Evolutionary conservation across 441 rosid genomes (phyloP), one percentile per base, ranked within the genome.

Genomic region (Cnidoscolus chayamansa): DNA sequence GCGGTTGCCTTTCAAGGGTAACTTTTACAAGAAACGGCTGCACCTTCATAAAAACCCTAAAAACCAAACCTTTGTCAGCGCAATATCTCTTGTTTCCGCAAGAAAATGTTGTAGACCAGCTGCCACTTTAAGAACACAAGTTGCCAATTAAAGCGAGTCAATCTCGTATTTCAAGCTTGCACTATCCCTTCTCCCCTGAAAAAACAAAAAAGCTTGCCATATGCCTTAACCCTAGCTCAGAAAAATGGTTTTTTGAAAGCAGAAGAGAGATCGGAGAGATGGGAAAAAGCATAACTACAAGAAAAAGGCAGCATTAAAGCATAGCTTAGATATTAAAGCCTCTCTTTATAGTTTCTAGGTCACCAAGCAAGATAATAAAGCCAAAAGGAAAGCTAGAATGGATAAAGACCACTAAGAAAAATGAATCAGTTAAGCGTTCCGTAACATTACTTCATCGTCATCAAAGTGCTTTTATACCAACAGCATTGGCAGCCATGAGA

Each of bases 1-100:
- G 77, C 73, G 73, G 15, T 45, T 72, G 55, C 25, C 53, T 20
- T 57, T 71, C 62, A 6, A 6, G 6, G 45, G 45, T 19, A n/a
- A 2, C 66, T 40, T 71, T n/a, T 7, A 51, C 9, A 65, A 67
- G 4, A 50, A 68, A 3, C 30, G 13, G 25, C 15, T 16, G 15
- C 55, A 43, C 49, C 43, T 3, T 32, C 8, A 31, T 56, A 25
- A 11, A 59, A 71, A 71, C 65, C 67, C 74, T 69, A 67, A n/a
- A 50, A 15, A 16, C 40, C 11, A 4, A 35, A 0, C 16, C 50
- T 16, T 50, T 1, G 49, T 50, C 7, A 3, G 45, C 45, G 4
- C 45, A 40, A 6, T 40, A 40, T 3, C 0, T 40, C 7, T 6
- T 40, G 45, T 40, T 40, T 5, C 45, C 6, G 45, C 45, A 5